Base-by-base conservation (phyloP, 2,329 filamentous ascomycete species). In the Alternaria tenuissima region DNA sequence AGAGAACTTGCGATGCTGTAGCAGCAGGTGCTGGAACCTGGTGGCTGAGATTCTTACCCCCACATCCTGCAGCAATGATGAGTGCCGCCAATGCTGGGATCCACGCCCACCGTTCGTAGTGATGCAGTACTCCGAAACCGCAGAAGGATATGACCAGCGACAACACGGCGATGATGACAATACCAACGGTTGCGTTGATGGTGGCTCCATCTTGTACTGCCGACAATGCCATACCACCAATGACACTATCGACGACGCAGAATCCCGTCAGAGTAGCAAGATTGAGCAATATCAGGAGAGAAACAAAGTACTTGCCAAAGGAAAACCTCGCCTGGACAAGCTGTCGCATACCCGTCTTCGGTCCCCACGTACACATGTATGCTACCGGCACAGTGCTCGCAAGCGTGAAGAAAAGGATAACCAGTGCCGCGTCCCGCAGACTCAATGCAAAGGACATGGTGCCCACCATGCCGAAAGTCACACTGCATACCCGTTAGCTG, bases 251-350 rank as follows among this genome's bases (percentile, higher is more conserved):
- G 66, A 90, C 84, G 67, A 89, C 82, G 51, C 84, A 85, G 78
- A 89, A 90, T n/a, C 87, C 87, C 4, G 83, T 85, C 3, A 89
- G 79, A 0, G 87, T 89, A 14, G 86, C 87, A 24, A 90, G 79
- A 68, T 90, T 90, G 60, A 90, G 79, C 9, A 89, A 70, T 3
- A 89, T 84, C 2, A 87, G 83, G n/a, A 90, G 71, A 0, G 83
- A 85, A 34, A 88, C 85, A 20, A 86, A 77, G 68, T 88, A 88
- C 55, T 73, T 76, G 22, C 74, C 74, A 70, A 88, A 90, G 41
- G 84, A 85, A 73, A 85, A 90, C 22, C 88, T 81, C 4, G 88
- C 87, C 65, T 88, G 86, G 7, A 90, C 84, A 82, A 90, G 88
- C 74, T 89, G 87, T 16, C 88, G 82, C 82, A 90, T 85, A 42